Evolutionary conservation across 2,329 filamentous ascomycete genomes (phyloP), one percentile per base, ranked within the genome.

Genomic region (Penicillium sp.): DNA sequence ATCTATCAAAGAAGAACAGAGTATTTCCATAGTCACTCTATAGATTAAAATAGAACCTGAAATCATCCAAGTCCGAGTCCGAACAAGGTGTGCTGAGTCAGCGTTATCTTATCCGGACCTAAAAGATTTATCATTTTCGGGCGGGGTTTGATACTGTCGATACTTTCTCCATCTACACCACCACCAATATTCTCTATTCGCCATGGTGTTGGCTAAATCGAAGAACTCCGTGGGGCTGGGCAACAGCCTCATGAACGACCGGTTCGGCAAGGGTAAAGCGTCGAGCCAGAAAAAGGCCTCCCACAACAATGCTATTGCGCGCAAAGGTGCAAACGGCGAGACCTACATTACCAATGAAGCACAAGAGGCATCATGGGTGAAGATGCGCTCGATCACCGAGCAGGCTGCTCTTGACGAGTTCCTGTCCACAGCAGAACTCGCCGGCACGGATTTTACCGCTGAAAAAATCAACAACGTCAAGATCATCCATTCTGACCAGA

Each of bases 401-500:
- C 92, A 98, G 68, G 89, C 84, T 52, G 89, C 89, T 30, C 79
- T 98, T 45, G 92, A 98, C 65, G 92, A 98, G 66, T 98, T 98
- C 65, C 72, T 98, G 48, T 85, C 84, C 40, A 98, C 92, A 1
- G 93, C 92, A 47, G 89, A 96, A 69, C 73, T 98, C 53, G 92
- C 92, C n/a, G 90, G 88, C 50, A 98, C 92, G 51, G 92, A 98
- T 63, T 98, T 98, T 66, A 96, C 90, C 1, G 93, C 92, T 17
- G 89, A 96, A 72, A 96, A 96, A 76, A 85, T 94, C 79, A 96
- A 90, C 69, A 96, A 93, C 60, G 85, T 96, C 67, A 95, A 95
- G 72, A 95, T 98, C 61, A 95, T 98, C 53, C 92, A 98, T 64
- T 83, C 82, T 51, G 88, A 95, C 64, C 89, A 95, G 69, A 86